These are phyloP conservation scores for Exophiala dermatitidis DNA, from an alignment of 2,329 filamentous ascomycete genomes.

Conservation along the genomic window DNA sequence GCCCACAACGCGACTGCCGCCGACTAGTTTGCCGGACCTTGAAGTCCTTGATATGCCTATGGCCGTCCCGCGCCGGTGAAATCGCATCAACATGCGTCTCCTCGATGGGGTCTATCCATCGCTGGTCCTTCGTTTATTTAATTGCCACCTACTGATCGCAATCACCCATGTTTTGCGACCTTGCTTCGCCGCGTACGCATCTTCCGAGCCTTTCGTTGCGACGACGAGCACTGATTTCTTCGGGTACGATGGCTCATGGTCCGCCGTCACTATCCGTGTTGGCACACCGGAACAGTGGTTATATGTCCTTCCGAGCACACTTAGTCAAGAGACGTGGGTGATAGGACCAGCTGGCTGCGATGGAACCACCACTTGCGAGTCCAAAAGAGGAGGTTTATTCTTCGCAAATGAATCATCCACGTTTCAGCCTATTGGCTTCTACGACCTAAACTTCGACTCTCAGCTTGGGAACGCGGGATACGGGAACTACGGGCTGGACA, in stretches of 20 bases:
- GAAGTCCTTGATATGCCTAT: slow-evolving; percentile 2
- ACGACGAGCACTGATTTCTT: slow-evolving; percentile 22
- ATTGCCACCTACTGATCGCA: slow-evolving; percentile 1
- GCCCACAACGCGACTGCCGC: too few relatives aligned
- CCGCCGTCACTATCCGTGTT: slow-evolving; percentile 28
- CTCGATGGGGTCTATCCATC: background rate
- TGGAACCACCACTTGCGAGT: slow-evolving; percentile 26
- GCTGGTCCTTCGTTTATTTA: background rate
- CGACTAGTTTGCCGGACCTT: too few relatives aligned
- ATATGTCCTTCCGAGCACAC: slow-evolving; percentile 29
- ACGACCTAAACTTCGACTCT: slow-evolving; percentile 26
- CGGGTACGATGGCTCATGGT: slow-evolving; percentile 31
- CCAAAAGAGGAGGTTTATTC: slow-evolving; percentile 31
- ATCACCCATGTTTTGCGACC: background rate
- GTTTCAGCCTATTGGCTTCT: slow-evolving; percentile 29
- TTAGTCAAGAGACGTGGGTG: slow-evolving; percentile 30
- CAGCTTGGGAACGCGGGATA: slow-evolving; percentile 23
- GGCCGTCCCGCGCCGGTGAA: background rate
- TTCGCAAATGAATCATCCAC: slow-evolving; percentile 30
- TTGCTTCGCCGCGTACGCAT: background rate
- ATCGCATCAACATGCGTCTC: slow-evolving; percentile 11
- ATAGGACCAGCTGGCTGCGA: slow-evolving; percentile 29
- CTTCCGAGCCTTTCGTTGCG: slow-evolving; percentile 18
- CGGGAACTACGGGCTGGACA: slow-evolving; percentile 35
- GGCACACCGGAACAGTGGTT: slow-evolving; percentile 31